These are phyloP conservation scores for Mrakia gelida DNA, from an alignment of 768 basidiomycete species.

Conservation along the genomic window DNA sequence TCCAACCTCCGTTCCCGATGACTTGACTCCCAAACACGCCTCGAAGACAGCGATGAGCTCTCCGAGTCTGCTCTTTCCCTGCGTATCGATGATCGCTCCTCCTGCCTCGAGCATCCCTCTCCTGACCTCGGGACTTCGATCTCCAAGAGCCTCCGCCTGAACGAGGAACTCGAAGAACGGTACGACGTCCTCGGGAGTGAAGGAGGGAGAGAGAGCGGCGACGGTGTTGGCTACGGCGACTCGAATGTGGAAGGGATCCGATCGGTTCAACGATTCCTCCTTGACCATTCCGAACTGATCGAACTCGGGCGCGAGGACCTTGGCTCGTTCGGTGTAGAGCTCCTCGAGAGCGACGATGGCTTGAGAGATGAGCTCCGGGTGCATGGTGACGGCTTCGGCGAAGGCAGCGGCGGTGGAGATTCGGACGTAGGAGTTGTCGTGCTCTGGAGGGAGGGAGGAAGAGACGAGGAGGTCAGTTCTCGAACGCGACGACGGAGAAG, in stretches of 20 bases:
- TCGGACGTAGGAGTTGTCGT: conserved; percentile 76
- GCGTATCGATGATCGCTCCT: conserved; percentile 71
- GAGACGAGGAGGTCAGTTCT: not conserved
- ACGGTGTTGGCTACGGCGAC: conserved; percentile 68
- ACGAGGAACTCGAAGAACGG: conserved; percentile 82
- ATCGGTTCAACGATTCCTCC: conserved; percentile 65
- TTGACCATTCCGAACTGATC: conserved; percentile 96
- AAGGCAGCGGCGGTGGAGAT: conserved; percentile 66
- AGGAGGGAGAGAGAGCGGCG: conserved; percentile 60
- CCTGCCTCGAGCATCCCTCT: conserved; percentile 81
- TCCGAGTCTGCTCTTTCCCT: conserved; percentile 67
- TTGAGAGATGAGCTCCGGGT: conserved; percentile 57
- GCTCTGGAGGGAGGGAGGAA: conserved; percentile 51
- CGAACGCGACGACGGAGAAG: not conserved
- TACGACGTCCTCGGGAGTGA: conserved; percentile 59
- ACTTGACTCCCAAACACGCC: conserved; percentile 57
- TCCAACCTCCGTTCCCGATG: conserved; percentile 62
- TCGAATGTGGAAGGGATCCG: conserved; percentile 83
- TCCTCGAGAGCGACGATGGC: conserved; percentile 54
- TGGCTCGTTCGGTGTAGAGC: conserved; percentile 78
- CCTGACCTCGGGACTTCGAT: conserved; percentile 73
- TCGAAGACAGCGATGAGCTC: conserved; percentile 79
- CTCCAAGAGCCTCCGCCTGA: conserved; percentile 79
- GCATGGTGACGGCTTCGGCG: conserved; percentile 67
- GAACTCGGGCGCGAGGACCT: conserved; percentile 47